phyloP scores from a whole-genome alignment of 441 rosid species.

The Pelargonium australe region DNA sequence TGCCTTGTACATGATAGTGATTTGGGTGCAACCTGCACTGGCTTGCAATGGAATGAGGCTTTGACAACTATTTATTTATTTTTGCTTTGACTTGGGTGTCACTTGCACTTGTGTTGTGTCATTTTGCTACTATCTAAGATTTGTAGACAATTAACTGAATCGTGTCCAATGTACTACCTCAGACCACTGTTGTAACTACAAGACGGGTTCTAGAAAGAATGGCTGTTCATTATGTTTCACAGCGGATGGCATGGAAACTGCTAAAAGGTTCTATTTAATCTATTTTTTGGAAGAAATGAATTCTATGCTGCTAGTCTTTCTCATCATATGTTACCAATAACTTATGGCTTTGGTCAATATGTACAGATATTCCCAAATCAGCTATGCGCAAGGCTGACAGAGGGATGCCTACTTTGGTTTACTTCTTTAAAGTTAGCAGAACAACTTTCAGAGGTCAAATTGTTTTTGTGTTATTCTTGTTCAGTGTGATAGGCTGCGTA shows the following conservation, averaged over 20 bases:
- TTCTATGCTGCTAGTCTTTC: constrained; percentile 3
- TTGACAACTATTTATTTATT: neutral
- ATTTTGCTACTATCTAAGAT: neutral
- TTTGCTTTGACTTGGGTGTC: neutral
- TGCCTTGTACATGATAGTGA: too few relatives aligned
- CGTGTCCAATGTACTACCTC: constrained; percentile 18
- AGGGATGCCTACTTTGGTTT: constrained; percentile 58
- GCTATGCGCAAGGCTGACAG: constrained; percentile 74
- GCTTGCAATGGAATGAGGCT: too few relatives aligned
- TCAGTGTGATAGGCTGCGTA: neutral
- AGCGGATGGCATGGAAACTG: constrained; percentile 93
- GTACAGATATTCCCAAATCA: constrained; percentile 73
- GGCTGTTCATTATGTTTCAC: constrained; percentile 72
- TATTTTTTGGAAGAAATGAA: neutral
- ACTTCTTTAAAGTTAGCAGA: constrained; percentile 61
- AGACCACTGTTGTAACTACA: constrained; percentile 86
- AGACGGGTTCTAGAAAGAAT: constrained; percentile 82
- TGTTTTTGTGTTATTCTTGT: neutral
- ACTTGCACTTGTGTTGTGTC: neutral
- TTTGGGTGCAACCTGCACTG: too few relatives aligned
- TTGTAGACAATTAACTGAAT: constrained; percentile 14
- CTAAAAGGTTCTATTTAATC: constrained; percentile 49
- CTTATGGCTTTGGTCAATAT: constrained; percentile 19
- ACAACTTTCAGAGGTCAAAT: constrained; percentile 80
- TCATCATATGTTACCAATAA: neutral